A percentile compares a stretch with the other conserved stretches of the same genome.
phyloP scores from a whole-genome alignment of 257 asterid genomes.

The Scutellaria baicalensis region DNA sequence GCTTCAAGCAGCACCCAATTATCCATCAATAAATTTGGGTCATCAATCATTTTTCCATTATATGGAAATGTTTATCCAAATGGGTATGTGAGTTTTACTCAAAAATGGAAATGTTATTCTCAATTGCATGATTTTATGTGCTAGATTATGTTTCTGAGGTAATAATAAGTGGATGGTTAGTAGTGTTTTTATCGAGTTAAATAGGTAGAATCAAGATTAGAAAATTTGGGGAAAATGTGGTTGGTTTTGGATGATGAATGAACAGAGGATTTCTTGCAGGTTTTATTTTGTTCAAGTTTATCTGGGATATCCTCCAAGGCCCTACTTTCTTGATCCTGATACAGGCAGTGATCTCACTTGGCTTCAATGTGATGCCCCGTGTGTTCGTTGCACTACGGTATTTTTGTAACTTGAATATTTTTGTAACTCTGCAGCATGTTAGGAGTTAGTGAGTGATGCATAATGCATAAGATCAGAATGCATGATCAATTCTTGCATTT shows the following conservation, averaged over 20 bases:
- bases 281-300: slow-evolving; percentile 77
- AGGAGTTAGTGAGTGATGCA: too few species aligned
- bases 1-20: slow-evolving; percentile 15
- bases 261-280: slow-evolving; percentile 33
- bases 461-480: too few species aligned
- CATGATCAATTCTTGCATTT: too few species aligned
- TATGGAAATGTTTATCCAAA: slow-evolving; percentile 88
- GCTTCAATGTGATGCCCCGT: slow-evolving; percentile 99
- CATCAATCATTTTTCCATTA: slow-evolving; percentile 62
- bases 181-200: background rate
- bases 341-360: slow-evolving; percentile 99
- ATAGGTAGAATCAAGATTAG: background rate
- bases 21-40: slow-evolving; percentile 24
- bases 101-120: too few species aligned
- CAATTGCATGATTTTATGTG: background rate
- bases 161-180: background rate
- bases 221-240: background rate
- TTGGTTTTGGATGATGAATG: background rate
- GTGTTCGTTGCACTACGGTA: slow-evolving; percentile 88
- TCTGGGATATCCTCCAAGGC: slow-evolving; percentile 82
- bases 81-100: slow-evolving; percentile 44
- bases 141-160: background rate
- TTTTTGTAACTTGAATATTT: background rate
- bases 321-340: slow-evolving; percentile 96
- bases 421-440: background rate